Evolutionary conservation across 257 asterid genomes (phyloP), one percentile per base, ranked within the genome.

Genomic region (Gentiana straminea): DNA sequence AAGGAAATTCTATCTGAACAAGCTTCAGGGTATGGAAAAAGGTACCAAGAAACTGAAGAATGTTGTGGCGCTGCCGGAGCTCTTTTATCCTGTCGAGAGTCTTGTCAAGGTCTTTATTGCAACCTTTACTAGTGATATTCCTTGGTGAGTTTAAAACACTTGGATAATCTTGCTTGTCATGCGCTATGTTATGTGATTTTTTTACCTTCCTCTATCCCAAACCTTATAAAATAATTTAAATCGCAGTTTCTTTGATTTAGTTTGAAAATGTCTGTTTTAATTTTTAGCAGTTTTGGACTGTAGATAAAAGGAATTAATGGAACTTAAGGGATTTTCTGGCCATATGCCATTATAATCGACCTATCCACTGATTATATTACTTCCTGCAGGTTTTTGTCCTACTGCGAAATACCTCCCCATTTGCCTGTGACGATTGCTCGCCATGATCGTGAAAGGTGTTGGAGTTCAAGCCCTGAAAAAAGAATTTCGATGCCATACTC

Each of bases 381-480:
- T 57, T 52, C 35, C 39, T 51, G 68, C 56, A 89, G 97, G 97
- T 89, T 89, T 68, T 69, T 85, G 45, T 73, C 82, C 54, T 77
- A 74, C 70, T 85, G 95, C 51, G 68, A 73, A 77, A 77, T 89
- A 72, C 94, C 97, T 51, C 54, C 69, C 55, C 68, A 74, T 73
- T 80, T 89, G 55, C 84, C 91, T 8, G 77, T 89, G 57, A 85
- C 97, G 45, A 77, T 89, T 66, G 94, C 95, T 64, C 85, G 95
- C 69, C 97, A 89, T 71, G 79, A 62, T 73, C 66, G 83, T 64
- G 95, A 85, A 64, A 71, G 77, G 74, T 83, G 97, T 70, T 89
- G 97, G 97, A 83, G 79, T 68, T 51, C 71, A 15, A 81, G 70
- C 70, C 81, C 86, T 54, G 81, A 76, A 64, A 73, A 76, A 52